Percentiles rank a stretch among this genome's conserved stretches.
phyloP scores from a whole-genome alignment of 2,329 filamentous ascomycete genomes.

The Acephala macrosclerotiorum region DNA sequence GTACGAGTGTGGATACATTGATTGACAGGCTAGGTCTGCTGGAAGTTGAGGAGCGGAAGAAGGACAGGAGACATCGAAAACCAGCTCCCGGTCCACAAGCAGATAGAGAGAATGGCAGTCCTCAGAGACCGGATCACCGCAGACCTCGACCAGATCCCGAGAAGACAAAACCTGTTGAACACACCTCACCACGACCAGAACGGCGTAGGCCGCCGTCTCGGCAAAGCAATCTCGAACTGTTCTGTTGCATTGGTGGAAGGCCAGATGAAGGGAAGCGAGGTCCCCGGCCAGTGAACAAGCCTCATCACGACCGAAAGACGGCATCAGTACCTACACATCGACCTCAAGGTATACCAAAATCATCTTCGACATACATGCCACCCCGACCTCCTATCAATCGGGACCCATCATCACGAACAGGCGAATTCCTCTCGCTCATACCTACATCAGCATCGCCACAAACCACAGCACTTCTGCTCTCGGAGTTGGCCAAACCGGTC shows the following conservation, averaged over 20 bases:
- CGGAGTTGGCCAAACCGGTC: conserved; percentile 79
- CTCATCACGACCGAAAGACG: conserved; percentile 24
- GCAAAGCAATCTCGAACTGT: conserved; percentile 32
- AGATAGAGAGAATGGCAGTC: neutral
- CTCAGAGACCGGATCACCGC: neutral
- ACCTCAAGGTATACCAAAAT: conserved; percentile 23
- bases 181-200: conserved; percentile 13
- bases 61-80: conserved; percentile 37
- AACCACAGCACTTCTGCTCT: conserved; percentile 73
- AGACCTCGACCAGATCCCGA: conserved; percentile 35
- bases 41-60: conserved; percentile 58
- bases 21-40: conserved; percentile 79
- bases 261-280: conserved; percentile 34
- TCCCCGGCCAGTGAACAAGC: conserved; percentile 37
- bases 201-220: conserved; percentile 29
- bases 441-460: conserved; percentile 71
- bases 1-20: conserved; percentile 87
- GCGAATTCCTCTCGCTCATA: conserved; percentile 70
- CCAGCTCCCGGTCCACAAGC: conserved; percentile 37
- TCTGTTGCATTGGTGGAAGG: conserved; percentile 41
- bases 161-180: conserved; percentile 17
- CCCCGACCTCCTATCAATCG: conserved; percentile 37
- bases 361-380: conserved; percentile 25
- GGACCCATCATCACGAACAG: conserved; percentile 45
- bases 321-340: conserved; percentile 22